These are phyloP conservation scores for Neopestalotiopsis sp. DNA, from an alignment of 2,329 filamentous ascomycete species.

Conservation along the genomic window DNA sequence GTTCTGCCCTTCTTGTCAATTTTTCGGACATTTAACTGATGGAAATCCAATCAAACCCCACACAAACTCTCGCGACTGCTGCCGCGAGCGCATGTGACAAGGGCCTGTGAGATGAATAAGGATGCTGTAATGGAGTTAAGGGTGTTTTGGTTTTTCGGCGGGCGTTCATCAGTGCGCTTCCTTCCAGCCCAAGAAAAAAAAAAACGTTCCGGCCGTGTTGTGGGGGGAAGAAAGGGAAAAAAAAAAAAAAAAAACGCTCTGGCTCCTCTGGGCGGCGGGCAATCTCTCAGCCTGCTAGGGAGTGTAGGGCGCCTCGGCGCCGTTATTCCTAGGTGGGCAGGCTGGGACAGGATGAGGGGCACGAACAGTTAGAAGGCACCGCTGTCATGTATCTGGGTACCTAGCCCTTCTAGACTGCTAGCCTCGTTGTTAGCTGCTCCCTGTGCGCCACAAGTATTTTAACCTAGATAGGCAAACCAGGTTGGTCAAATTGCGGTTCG, in stretches of 20 bases:
- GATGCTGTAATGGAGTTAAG: not conserved
- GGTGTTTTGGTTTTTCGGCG: not conserved
- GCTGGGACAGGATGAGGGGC: too few relatives aligned
- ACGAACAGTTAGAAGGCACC: too few relatives aligned
- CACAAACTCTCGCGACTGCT: not conserved
- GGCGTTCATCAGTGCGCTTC: not conserved
- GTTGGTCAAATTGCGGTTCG: too few relatives aligned
- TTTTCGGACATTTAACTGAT: not conserved
- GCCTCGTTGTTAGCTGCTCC: too few relatives aligned
- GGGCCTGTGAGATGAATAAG: constrained; percentile 1
- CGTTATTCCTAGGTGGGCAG: too few relatives aligned
- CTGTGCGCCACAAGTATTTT: too few relatives aligned
- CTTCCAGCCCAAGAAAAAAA: not conserved
- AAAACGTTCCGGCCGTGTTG: not conserved
- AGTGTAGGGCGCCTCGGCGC: too few relatives aligned
- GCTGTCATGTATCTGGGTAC: not conserved
- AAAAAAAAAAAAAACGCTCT: not conserved
- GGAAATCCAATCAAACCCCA: not conserved
- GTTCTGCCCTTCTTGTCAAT: not conserved
- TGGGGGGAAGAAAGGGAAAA: not conserved
- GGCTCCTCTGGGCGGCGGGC: too few relatives aligned
- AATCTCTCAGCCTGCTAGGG: too few relatives aligned
- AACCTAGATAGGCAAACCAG: too few relatives aligned
- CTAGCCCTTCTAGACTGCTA: too few relatives aligned
- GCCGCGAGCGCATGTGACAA: not conserved